A percentile compares a stretch with the other conserved stretches of the same genome.
These are phyloP conservation scores for Mortierella claussenii DNA, from an alignment of 192 early-diverging fungal species.

Conservation along the genomic window DNA sequence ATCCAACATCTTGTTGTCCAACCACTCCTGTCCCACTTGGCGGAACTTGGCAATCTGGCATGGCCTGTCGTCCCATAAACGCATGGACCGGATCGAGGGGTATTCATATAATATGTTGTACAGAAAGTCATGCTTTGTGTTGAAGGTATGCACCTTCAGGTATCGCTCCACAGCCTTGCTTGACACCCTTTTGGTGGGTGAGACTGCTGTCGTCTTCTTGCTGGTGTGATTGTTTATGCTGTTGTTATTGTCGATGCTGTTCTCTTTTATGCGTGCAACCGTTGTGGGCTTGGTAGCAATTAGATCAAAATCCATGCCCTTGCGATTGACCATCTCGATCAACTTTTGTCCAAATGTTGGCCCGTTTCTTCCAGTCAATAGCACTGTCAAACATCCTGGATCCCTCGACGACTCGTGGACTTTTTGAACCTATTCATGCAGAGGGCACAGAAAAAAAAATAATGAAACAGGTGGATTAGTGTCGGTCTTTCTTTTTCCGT, in stretches of 20 bases:
- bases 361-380: constrained; percentile 45
- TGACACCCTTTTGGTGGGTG: constrained; percentile 42
- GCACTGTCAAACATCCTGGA: constrained; percentile 41
- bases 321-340: constrained; percentile 47
- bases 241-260: not conserved
- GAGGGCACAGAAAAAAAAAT: not conserved
- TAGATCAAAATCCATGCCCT: constrained; percentile 63
- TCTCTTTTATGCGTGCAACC: constrained; percentile 13
- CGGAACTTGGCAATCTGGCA: constrained; percentile 53
- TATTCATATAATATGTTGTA: constrained; percentile 63
- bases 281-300: constrained; percentile 61
- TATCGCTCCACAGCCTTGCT: constrained; percentile 11
- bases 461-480: not conserved
- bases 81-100: constrained; percentile 55
- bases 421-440: constrained; percentile 54
- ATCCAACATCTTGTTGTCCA: constrained; percentile 32
- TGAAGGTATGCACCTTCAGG: constrained; percentile 64
- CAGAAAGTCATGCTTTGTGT: constrained; percentile 68
- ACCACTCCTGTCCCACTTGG: constrained; percentile 44
- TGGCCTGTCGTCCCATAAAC: constrained; percentile 69
- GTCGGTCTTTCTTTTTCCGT: too few species aligned
- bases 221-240: constrained; percentile 28
- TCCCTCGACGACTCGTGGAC: constrained; percentile 54
- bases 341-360: constrained; percentile 55
- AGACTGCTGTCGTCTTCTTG: not conserved